Conservation (phyloP, 1,284 basidiomycete genomes). For the Anthracocystis setariae region DNA sequence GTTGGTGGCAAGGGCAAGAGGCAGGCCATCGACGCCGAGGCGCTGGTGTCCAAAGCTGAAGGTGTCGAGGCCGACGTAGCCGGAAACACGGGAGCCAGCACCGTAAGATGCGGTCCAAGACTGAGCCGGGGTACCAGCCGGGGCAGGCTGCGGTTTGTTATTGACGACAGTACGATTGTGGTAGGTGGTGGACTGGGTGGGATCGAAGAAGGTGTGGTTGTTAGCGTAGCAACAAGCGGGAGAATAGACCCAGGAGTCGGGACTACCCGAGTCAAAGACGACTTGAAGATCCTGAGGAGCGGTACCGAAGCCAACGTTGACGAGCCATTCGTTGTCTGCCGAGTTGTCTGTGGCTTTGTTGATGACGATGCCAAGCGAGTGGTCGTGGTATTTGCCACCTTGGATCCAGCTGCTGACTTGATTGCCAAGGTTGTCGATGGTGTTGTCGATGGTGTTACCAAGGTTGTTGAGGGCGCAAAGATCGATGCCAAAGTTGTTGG, state of each 20-base stretch:
- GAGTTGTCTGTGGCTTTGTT: conserved; percentile 50
- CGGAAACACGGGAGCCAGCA: conserved; percentile 25
- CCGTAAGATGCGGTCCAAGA: conserved; percentile 48
- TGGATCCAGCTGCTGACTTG: conserved; percentile 38
- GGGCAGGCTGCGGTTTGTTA: conserved; percentile 19
- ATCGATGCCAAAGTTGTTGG: conserved; percentile 1
- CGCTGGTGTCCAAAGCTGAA: conserved; percentile 39
- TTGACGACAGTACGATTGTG: conserved; percentile 48
- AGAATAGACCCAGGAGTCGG: conserved; percentile 55
- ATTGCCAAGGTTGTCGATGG: conserved; percentile 26
- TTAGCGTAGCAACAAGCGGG: conserved; percentile 55
- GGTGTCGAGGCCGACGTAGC: conserved; percentile 56
- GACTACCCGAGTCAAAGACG: conserved; percentile 55
- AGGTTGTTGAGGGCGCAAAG: background rate
- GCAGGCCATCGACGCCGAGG: conserved; percentile 34
- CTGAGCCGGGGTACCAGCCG: conserved; percentile 37
- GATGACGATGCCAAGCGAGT: conserved; percentile 48
- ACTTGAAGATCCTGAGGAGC: conserved; percentile 39
- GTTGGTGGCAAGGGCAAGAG: conserved; percentile 45
- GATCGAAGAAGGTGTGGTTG: conserved; percentile 54
- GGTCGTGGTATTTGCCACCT: conserved; percentile 35
- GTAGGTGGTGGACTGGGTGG: conserved; percentile 38
- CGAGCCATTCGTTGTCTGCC: conserved; percentile 58
- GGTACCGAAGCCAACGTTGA: conserved; percentile 53
- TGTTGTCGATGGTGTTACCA: conserved; percentile 9